Conservation (phyloP, 2,329 filamentous ascomycete genomes). For the Aurifilum marmelostoma region DNA sequence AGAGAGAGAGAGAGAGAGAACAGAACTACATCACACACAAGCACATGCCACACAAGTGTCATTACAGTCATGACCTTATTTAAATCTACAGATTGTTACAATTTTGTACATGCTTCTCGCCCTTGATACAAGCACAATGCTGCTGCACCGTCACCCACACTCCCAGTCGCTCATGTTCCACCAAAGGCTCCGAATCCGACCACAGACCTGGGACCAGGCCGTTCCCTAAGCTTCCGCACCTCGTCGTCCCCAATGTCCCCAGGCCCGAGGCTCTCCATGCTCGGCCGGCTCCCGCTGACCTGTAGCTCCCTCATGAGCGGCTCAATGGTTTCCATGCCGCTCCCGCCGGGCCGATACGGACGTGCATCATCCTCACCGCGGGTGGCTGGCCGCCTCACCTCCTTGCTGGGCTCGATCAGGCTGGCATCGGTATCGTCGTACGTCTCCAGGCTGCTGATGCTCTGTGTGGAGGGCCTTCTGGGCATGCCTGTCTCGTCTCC, state of each 20-base stretch:
- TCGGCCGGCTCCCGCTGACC: constrained; percentile 30
- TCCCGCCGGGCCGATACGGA: constrained; percentile 23
- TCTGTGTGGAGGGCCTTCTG: constrained; percentile 7
- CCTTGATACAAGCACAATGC: background rate
- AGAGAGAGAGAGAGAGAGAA: too few relatives aligned
- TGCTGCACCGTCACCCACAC: background rate
- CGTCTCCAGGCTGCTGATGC: constrained; percentile 11
- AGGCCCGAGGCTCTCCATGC: constrained; percentile 19
- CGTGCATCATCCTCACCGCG: background rate
- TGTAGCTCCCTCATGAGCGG: constrained; percentile 50
- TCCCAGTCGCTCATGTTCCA: background rate
- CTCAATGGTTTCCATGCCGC: constrained; percentile 46
- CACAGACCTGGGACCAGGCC: constrained; percentile 23
- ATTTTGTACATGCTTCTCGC: background rate
- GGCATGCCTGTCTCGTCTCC: background rate
- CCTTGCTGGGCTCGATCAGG: background rate
- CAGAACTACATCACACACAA: too few relatives aligned
- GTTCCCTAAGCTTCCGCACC: constrained; percentile 23
- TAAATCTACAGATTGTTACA: background rate
- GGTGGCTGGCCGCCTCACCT: background rate
- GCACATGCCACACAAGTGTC: background rate
- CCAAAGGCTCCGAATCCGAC: constrained; percentile 27
- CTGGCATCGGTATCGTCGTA: constrained; percentile 10
- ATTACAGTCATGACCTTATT: background rate
- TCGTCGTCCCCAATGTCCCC: constrained; percentile 24